Conservation (phyloP, 139 green algal species). For the Protoeuglena noctilucae region DNA sequence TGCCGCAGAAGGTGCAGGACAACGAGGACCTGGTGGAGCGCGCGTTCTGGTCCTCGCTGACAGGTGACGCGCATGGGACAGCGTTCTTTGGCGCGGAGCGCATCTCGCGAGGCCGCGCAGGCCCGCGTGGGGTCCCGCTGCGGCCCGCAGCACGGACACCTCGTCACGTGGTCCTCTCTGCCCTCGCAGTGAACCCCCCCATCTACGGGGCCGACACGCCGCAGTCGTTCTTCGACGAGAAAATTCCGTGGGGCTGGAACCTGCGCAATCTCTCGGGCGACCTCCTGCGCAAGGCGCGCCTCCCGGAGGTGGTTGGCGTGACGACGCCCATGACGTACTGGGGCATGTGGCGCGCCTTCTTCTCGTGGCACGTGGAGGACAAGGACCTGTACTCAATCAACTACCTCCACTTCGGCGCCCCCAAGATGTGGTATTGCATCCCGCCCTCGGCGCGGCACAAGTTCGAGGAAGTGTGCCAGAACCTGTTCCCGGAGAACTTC, state of each 20-base stretch:
- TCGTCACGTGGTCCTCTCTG: too few relatives aligned
- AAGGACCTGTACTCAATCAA: constrained; percentile 17
- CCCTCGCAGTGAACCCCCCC: constrained; percentile 36
- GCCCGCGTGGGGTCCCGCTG: too few relatives aligned
- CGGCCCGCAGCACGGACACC: too few relatives aligned
- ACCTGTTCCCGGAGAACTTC: constrained; percentile 1
- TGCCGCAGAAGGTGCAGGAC: constrained; percentile 6
- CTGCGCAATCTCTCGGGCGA: constrained; percentile 25
- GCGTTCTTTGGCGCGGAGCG: too few relatives aligned
- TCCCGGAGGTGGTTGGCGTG: constrained; percentile 29
- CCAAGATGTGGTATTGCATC: constrained; percentile 35
- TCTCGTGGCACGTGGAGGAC: constrained; percentile 12
- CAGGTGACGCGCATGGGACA: too few relatives aligned
- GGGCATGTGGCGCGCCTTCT: constrained; percentile 58
- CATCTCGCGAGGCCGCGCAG: too few relatives aligned
- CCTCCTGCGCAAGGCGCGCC: constrained; percentile 20
- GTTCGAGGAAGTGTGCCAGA: background rate
- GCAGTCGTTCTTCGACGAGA: constrained; percentile 38
- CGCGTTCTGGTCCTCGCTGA: constrained; percentile 34
- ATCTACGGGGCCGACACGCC: constrained; percentile 47
- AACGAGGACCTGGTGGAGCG: constrained; percentile 24
- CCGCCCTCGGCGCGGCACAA: background rate
- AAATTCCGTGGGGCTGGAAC: constrained; percentile 51
- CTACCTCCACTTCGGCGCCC: constrained; percentile 28
- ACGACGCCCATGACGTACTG: constrained; percentile 61